Base-by-base conservation (phyloP, 495 filamentous ascomycete species). In the Penicillium paradoxum region DNA sequence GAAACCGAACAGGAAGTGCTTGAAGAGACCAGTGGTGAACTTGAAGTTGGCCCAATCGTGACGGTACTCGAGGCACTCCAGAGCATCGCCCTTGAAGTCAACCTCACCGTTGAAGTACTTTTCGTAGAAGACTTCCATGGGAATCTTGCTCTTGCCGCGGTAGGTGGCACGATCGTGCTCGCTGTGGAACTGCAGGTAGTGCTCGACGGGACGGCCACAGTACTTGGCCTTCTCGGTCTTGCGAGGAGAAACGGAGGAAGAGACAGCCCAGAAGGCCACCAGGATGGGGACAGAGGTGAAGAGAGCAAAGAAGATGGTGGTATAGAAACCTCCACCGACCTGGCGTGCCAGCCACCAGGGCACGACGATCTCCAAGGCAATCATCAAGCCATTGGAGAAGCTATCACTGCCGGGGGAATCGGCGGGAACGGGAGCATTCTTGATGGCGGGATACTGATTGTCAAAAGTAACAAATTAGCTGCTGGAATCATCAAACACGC, bases 71-170 rank as follows among this genome's bases (percentile, higher is more conserved):
- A 93, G 55, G 37, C 87, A 74, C 57, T 92, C 89, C 56, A 95
- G 77, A 52, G 73, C 77, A 64, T 95, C 89, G 47, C 87, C 88
- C 62, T 91, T 93, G 76, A 93, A 90, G 58, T 89, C 86, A 52
- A 91, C 89, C 43, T 88, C 80, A 47, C 87, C 86, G 60, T 88
- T 84, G 65, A 93, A 91, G 76, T 91, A 93, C 86, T 85, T 91
- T 69, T 93, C 88, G 55, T 89, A 81, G 75, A 95, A 95, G 39
- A 87, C 90, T 73, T 89, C 80, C 78, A 93, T 83, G 44, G 89
- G 86, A 54, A 95, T 90, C 72, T 87, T 90, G 74, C 79, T 88
- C 62, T 74, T 76, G 68, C 90, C 90, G 62, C 77, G 73, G 73
- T 88, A 95, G 69, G 83, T 89, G 53, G 76, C 68, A 58, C 79